Evolutionary conservation across 495 filamentous ascomycete genomes (phyloP).

Genomic region (Podospora pseudoanserina): DNA sequence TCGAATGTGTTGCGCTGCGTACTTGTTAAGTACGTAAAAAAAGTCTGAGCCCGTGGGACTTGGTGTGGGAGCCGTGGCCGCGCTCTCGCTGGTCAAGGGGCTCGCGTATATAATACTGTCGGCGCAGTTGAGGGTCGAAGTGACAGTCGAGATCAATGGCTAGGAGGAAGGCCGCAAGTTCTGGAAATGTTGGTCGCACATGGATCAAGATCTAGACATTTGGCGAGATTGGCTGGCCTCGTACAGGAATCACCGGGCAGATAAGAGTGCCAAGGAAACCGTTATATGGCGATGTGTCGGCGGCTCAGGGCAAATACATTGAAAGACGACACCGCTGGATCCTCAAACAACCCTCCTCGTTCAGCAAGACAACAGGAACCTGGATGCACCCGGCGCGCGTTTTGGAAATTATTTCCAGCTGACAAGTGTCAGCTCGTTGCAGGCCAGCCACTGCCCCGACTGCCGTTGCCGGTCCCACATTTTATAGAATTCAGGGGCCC

Average conservation of each 20-base stretch:
- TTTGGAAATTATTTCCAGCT: constrained; percentile 9
- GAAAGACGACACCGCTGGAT: background rate
- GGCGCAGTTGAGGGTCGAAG: background rate
- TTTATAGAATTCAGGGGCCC: constrained; percentile 2
- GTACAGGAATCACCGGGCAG: constrained; percentile 5
- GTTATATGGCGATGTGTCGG: constrained; percentile 5
- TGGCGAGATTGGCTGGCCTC: constrained; percentile 18
- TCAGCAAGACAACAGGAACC: background rate
- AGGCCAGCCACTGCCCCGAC: background rate
- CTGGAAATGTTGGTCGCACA: constrained; percentile 16
- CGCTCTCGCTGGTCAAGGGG: background rate
- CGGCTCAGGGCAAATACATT: constrained; percentile 4
- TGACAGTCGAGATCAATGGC: background rate
- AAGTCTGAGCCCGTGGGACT: background rate
- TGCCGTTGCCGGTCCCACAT: constrained; percentile 2
- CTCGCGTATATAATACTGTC: background rate
- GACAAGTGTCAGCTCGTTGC: constrained; percentile 12
- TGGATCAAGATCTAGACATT: constrained; percentile 16
- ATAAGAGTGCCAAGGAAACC: background rate
- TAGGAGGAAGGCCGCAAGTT: constrained; percentile 9
- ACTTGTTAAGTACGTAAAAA: background rate
- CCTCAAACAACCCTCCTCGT: constrained; percentile 1
- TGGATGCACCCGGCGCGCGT: constrained; percentile 7
- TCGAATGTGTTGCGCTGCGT: constrained; percentile 2
- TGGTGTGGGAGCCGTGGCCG: background rate